Evolutionary conservation across 495 filamentous ascomycete genomes (phyloP).

Genomic region (Halenospora varia): DNA sequence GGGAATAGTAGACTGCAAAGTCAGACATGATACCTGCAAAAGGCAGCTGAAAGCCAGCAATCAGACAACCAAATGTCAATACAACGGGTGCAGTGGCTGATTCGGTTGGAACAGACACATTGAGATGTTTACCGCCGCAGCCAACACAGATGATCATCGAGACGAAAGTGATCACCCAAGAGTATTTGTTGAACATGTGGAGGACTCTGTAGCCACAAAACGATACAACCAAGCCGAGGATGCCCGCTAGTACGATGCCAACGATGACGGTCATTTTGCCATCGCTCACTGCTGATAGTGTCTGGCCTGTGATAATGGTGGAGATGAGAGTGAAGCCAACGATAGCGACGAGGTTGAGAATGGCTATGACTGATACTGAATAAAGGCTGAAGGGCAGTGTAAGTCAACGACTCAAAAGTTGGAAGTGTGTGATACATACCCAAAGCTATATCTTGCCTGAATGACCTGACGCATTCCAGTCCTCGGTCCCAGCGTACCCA

Average conservation of each 20-base stretch:
- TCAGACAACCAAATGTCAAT: constrained; percentile 41
- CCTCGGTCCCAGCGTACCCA: constrained; percentile 10
- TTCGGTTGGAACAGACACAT: constrained; percentile 29
- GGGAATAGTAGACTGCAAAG: constrained; percentile 45
- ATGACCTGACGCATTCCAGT: constrained; percentile 50
- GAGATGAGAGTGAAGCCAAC: constrained; percentile 45
- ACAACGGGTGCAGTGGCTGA: constrained; percentile 35
- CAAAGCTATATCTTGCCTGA: constrained; percentile 48
- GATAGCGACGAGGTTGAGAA: constrained; percentile 45
- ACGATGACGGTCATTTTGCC: constrained; percentile 38
- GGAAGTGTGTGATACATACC: constrained; percentile 42
- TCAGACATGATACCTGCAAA: constrained; percentile 42
- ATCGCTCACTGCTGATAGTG: constrained; percentile 47
- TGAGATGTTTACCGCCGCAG: constrained; percentile 41
- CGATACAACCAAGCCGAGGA: constrained; percentile 49
- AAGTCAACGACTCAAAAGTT: constrained; percentile 22
- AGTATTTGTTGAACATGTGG: constrained; percentile 53
- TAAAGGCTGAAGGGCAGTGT: constrained; percentile 17
- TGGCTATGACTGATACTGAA: constrained; percentile 38
- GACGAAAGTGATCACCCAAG: constrained; percentile 50
- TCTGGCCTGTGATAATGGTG: constrained; percentile 44
- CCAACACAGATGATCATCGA: constrained; percentile 44
- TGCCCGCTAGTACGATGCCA: constrained; percentile 43
- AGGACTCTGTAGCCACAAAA: constrained; percentile 54
- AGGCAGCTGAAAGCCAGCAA: constrained; percentile 43